A percentile compares a stretch with the other conserved stretches of the same genome.
Evolutionary conservation across 2,329 filamentous ascomycete genomes (phyloP).

Genomic region (Emmonsiellopsis sp.): DNA sequence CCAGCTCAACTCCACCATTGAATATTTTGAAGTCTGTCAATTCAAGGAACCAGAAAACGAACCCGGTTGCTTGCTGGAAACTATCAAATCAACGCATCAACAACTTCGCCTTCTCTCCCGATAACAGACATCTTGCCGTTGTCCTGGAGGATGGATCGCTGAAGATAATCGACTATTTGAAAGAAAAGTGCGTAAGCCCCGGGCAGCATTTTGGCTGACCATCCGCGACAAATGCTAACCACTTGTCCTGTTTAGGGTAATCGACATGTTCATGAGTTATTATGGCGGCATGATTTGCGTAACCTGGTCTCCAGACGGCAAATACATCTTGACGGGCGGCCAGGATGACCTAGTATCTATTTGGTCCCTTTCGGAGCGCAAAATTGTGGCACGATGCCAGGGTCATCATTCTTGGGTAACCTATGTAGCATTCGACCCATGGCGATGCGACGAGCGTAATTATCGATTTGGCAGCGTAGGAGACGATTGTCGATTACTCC

Average conservation of each 20-base stretch:
- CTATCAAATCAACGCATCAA: constrained; percentile 85
- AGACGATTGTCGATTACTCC: constrained; percentile 77
- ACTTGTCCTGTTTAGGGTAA: constrained; percentile 47
- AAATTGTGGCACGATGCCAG: constrained; percentile 82
- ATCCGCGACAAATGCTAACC: neutral
- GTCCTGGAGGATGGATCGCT: constrained; percentile 87
- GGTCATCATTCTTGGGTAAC: constrained; percentile 96
- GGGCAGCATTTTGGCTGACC: too few species aligned
- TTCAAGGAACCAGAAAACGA: constrained; percentile 85
- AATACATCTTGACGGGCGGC: constrained; percentile 88
- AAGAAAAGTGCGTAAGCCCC: constrained; percentile 60
- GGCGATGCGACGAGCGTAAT: constrained; percentile 90
- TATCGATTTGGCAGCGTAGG: constrained; percentile 95
- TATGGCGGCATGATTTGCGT: constrained; percentile 90
- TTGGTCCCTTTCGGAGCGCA: constrained; percentile 77
- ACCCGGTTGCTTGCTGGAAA: constrained; percentile 89
- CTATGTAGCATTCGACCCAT: constrained; percentile 87
- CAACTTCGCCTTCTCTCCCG: constrained; percentile 83
- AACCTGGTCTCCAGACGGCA: constrained; percentile 94
- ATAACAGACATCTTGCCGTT: constrained; percentile 75
- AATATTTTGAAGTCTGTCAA: constrained; percentile 83
- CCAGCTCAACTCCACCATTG: constrained; percentile 36
- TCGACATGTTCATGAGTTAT: constrained; percentile 81
- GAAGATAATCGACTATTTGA: constrained; percentile 81
- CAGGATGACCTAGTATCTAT: constrained; percentile 96